These are phyloP conservation scores for Gossypium longicalyx DNA, from an alignment of 345 rosid species.

Conservation along the genomic window DNA sequence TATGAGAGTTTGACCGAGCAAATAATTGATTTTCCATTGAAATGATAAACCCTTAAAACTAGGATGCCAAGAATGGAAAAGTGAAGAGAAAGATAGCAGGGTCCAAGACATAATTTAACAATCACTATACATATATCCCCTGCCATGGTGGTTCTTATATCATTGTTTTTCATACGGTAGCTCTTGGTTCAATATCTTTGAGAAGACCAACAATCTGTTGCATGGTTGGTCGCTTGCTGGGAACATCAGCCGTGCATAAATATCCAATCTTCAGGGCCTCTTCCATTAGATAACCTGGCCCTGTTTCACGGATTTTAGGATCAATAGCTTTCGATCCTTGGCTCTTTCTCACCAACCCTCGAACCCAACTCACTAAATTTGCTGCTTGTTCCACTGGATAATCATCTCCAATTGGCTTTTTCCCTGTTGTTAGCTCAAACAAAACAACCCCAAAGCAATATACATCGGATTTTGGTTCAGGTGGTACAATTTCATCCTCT, in stretches of 20 bases:
- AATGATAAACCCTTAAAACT: background rate
- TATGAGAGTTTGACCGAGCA: too few species aligned
- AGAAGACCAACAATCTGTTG: constrained; percentile 96
- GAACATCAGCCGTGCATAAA: constrained; percentile 85
- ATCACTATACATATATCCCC: constrained; percentile 37
- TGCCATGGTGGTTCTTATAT: constrained; percentile 15
- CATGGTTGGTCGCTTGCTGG: constrained; percentile 90
- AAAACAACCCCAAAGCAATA: constrained; percentile 89
- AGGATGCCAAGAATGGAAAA: constrained; percentile 20
- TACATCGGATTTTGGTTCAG: constrained; percentile 82
- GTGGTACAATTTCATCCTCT: constrained; percentile 69
- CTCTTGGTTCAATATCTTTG: constrained; percentile 71
- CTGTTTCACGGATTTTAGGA: constrained; percentile 65
- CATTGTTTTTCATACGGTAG: constrained; percentile 30
- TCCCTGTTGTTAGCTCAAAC: constrained; percentile 76
- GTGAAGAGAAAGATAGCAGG: constrained; percentile 9
- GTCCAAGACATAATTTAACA: constrained; percentile 16
- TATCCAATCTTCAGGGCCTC: constrained; percentile 91
- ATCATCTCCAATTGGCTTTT: constrained; percentile 61
- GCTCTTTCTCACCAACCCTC: constrained; percentile 66
- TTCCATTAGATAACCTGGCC: constrained; percentile 60
- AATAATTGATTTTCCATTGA: too few species aligned
- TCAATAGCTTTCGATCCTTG: constrained; percentile 61
- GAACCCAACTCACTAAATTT: constrained; percentile 64
- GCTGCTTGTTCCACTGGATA: constrained; percentile 62